Evolutionary conservation across 2,329 filamentous ascomycete genomes (phyloP), one percentile per base, ranked within the genome.

Genomic region (Dactylellina haptotyla): DNA sequence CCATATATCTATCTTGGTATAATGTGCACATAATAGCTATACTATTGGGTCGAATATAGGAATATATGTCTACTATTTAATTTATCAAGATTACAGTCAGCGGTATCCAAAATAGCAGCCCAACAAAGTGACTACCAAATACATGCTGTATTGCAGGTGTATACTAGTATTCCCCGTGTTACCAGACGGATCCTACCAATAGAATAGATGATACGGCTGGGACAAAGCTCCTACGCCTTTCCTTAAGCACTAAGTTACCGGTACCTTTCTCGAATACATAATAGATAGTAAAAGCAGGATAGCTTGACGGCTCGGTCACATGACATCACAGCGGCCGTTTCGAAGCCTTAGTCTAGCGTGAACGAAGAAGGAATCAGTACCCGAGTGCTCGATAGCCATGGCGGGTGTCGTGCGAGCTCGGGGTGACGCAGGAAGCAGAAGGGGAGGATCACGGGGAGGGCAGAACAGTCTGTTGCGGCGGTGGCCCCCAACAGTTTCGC

Each of bases 401-500:
- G 10, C 25, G 16, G 14, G 30, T 23, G 59, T 64, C 46, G 59
- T 53, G 48, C 37, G 59, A 50, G 45, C 14, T 12, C 9, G 45
- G 5, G 20, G 26, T 53, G 48, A 28, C 39, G 51, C 50, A 41
- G 62, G 51, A 58, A 66, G 41, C 20, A 8, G 5, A 34, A 25
- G 30, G 39, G 53, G 37, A 71, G 66, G 67, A 72, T 72, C 67
- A 72, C 45, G 28, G 39, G 67, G n/a, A 28, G 18, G 16, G 4
- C 8, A 16, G 46, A 4, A 3, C 14, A 3, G 14, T 20, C 16
- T 8, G 41, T 26, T 5, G 48, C 30, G 10, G 14, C 32, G 34
- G 30, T 46, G 23, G 20, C 43, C 28, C 59, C 57, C 67, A 72
- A 72, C 67, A 46, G 59, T 65, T 54, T n/a, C n/a, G n/a, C n/a